Evolutionary conservation across 2,329 filamentous ascomycete species (phyloP).

Genomic region (Dactylellina haptotyla): DNA sequence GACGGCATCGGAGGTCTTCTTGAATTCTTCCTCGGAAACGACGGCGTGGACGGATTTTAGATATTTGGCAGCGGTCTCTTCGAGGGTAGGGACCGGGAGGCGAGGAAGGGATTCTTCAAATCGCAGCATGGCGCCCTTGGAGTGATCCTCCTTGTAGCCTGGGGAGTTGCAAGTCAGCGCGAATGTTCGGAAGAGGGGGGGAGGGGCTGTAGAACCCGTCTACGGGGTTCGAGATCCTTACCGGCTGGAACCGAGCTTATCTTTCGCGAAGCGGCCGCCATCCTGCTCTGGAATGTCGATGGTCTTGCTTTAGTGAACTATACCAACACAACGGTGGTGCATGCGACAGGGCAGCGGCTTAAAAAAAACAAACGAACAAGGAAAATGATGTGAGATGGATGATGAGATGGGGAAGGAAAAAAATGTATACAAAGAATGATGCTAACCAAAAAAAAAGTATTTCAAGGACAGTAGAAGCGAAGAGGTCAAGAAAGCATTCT

Average conservation of each 20-base stretch:
- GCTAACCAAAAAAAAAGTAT: conserved; percentile 16
- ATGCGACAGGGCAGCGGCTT: conserved; percentile 36
- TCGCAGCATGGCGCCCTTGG: conserved; percentile 81
- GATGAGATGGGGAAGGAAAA: background rate
- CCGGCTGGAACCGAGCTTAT: conserved; percentile 49
- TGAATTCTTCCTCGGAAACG: conserved; percentile 74
- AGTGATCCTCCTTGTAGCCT: conserved; percentile 83
- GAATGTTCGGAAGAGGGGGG: background rate
- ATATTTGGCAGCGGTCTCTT: conserved; percentile 83
- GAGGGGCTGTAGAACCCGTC: background rate
- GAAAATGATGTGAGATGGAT: too few relatives aligned
- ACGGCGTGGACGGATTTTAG: conserved; percentile 81
- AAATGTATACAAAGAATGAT: conserved; percentile 1
- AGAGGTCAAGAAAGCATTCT: conserved; percentile 13
- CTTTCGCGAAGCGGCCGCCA: conserved; percentile 46
- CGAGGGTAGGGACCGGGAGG: conserved; percentile 81
- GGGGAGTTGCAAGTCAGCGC: conserved; percentile 41
- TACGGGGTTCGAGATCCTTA: conserved; percentile 17
- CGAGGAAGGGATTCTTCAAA: conserved; percentile 86
- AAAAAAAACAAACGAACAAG: conserved; percentile 22
- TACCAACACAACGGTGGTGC: conserved; percentile 16
- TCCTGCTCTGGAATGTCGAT: conserved; percentile 46
- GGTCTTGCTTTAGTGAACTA: conserved; percentile 33
- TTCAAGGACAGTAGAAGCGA: conserved; percentile 9
- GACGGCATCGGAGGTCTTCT: conserved; percentile 81